Evolutionary conservation across 768 basidiomycete genomes (phyloP).

Genomic region (Pholiota conissans): DNA sequence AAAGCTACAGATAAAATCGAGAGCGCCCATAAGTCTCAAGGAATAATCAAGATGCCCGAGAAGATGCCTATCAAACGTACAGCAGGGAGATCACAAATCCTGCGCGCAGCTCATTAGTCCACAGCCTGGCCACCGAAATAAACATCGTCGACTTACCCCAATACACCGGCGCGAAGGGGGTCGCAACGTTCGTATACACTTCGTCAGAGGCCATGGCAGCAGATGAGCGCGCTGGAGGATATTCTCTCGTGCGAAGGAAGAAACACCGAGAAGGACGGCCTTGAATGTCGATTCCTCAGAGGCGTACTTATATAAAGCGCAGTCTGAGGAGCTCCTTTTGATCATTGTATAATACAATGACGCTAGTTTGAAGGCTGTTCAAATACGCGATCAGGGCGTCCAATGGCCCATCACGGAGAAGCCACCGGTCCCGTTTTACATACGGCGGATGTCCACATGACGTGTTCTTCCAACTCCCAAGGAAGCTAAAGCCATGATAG

Average conservation of each 20-base stretch:
- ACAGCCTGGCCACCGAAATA: background rate
- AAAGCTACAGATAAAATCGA: background rate
- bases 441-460: background rate
- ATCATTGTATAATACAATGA: background rate
- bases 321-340: background rate
- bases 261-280: conserved; percentile 4
- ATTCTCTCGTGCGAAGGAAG: background rate
- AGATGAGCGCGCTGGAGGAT: background rate
- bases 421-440: background rate
- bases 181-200: conserved; percentile 1
- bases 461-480: background rate
- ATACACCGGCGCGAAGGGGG: conserved; percentile 5
- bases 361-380: conserved; percentile 1
- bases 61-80: background rate
- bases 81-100: conserved; percentile 7
- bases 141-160: background rate
- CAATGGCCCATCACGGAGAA: conserved; percentile 4
- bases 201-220: conserved; percentile 3
- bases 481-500: background rate
- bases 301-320: conserved; percentile 3
- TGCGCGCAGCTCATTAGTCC: background rate
- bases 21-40: background rate
- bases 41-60: background rate
- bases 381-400: background rate
- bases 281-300: background rate